phyloP scores from a whole-genome alignment of 768 basidiomycete species.

The Pleurotus pulmonarius region DNA sequence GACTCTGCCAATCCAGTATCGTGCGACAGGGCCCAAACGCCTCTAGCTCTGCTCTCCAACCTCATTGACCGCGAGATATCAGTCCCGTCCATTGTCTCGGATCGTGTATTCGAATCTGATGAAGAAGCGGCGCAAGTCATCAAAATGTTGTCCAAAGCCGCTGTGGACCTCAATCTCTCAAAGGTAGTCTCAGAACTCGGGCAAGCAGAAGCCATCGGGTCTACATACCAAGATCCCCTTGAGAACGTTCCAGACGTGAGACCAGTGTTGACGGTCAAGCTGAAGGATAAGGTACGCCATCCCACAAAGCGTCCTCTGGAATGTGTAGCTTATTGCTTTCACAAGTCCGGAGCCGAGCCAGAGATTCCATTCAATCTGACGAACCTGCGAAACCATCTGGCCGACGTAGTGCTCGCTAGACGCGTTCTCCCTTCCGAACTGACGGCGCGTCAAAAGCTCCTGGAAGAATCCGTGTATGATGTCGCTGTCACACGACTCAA shows the following conservation, averaged over 20 bases:
- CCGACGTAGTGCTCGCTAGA: constrained; percentile 58
- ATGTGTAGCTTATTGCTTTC: too few species aligned
- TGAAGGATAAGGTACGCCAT: constrained; percentile 25
- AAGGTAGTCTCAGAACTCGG: constrained; percentile 54
- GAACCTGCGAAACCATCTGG: constrained; percentile 66
- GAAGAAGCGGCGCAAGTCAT: constrained; percentile 56
- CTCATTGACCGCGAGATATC: constrained; percentile 48
- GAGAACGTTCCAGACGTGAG: constrained; percentile 53
- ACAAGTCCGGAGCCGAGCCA: constrained; percentile 13
- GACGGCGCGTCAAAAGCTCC: constrained; percentile 71
- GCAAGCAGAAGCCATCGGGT: constrained; percentile 45
- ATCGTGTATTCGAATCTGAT: constrained; percentile 50
- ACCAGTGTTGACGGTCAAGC: constrained; percentile 47
- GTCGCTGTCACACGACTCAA: constrained; percentile 70
- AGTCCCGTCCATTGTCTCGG: constrained; percentile 48
- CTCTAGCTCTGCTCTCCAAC: constrained; percentile 36
- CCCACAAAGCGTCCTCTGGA: too few species aligned
- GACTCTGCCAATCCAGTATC: constrained; percentile 22
- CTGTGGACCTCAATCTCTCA: constrained; percentile 50
- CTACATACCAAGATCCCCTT: constrained; percentile 35
- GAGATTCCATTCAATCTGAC: constrained; percentile 75
- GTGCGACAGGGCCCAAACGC: constrained; percentile 14
- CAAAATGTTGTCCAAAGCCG: constrained; percentile 52
- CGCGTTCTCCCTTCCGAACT: constrained; percentile 63
- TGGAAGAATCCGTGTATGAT: constrained; percentile 85